Base-by-base conservation (phyloP, 805 yeast species). In the Ogataea nitratoaversa region DNA sequence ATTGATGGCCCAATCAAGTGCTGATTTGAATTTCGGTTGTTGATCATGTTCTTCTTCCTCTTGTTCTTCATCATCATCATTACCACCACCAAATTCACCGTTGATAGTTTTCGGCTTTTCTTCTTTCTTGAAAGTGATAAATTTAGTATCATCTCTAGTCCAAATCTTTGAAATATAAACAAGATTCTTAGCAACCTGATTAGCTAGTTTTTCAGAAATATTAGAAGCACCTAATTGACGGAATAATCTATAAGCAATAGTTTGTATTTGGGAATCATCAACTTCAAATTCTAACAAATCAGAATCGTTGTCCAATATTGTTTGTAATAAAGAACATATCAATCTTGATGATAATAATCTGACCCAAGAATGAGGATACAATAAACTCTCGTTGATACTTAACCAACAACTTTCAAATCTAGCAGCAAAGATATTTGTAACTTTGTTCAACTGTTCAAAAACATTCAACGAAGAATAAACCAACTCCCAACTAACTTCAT, bases 361-460 rank as follows among this genome's bases (percentile, higher is more conserved):
- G 6, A 90, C 84, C 98, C 98, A 90, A 1, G 93, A 72, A 61
- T 90, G 97, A 2, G 97, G 97, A 57, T 77, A 90, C 37, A 90
- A 66, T 39, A 89, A 68, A 22, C 79, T 62, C 3, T 71, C 72
- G 19, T 76, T 67, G 3, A 84, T 61, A 14, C 62, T 57, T 3
- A 58, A 49, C 89, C 91, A 84, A 8, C 74, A 51, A 34, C 62
- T 68, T 19, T 66, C 60, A 35, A 69, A 67, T 23, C 68, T 63
- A 25, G 74, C 57, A 0, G 70, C 57, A 4, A 70, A 58, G 31
- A 81, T 68, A 34, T 52, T 40, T 2, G 56, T 44, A 5, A 34
- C 37, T 9, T 44, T 43, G 2, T 32, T 20, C 22, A 56, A 20
- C 16, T 41, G 37, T 40, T 60, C 65, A 19, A 58, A 37, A 13